A percentile compares a stretch with the other conserved stretches of the same genome.
phyloP scores from a whole-genome alignment of 176 grass and related monocot genomes.

The Zoysia pacifica region DNA sequence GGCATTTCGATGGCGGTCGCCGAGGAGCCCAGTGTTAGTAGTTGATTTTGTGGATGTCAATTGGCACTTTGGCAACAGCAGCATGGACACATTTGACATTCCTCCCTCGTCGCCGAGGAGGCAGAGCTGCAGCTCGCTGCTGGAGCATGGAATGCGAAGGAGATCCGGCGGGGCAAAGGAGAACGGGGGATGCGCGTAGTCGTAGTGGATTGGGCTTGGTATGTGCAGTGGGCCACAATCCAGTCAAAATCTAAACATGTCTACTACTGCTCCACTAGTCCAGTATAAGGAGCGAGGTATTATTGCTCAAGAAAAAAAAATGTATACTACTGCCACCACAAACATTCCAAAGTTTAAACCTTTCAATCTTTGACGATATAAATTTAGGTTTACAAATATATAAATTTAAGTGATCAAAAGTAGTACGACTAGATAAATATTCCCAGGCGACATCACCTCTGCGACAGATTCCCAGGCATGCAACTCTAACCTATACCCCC shows the following conservation, averaged over 20 bases:
- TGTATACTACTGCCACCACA: no score
- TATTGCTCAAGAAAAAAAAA: background rate
- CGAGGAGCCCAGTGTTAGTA: background rate
- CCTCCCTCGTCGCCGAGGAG: background rate
- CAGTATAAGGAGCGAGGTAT: no score
- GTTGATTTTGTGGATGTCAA: background rate
- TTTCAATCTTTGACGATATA: background rate
- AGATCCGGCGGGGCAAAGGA: background rate
- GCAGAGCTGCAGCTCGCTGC: background rate
- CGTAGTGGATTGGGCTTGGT: background rate
- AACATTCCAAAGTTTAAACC: background rate
- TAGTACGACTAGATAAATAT: background rate
- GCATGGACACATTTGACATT: background rate
- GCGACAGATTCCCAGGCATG: background rate
- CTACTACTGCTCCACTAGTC: no score
- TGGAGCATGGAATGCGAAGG: background rate
- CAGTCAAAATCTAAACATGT: no score
- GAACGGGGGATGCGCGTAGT: background rate
- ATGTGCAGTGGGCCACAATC: background rate
- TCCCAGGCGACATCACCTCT: background rate
- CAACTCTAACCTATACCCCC: background rate
- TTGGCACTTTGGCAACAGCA: background rate
- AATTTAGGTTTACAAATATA: background rate
- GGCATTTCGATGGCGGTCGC: conserved; percentile 26
- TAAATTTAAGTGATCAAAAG: background rate